phyloP scores from a whole-genome alignment of 495 filamentous ascomycete species.

The Tuber indicum region DNA sequence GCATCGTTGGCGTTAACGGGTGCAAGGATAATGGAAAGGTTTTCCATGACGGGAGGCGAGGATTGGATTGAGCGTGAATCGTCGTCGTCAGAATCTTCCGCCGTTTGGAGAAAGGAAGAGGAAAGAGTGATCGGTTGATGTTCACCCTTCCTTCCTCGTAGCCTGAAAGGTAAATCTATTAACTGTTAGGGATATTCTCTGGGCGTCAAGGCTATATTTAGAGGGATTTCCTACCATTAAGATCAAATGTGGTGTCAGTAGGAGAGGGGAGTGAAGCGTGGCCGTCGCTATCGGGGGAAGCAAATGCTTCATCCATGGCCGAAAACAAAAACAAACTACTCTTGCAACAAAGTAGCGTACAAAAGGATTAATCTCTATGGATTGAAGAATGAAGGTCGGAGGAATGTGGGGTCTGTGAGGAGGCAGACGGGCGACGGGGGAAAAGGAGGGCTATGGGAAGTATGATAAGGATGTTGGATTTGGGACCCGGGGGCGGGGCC shows the following conservation, averaged over 20 bases:
- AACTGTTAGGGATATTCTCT: neutral
- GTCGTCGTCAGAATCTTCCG: slow-evolving; percentile 14
- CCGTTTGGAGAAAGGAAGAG: slow-evolving; percentile 23
- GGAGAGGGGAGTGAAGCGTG: slow-evolving; percentile 40
- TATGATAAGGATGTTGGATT: neutral
- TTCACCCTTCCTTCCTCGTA: slow-evolving; percentile 12
- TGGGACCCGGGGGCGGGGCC: neutral
- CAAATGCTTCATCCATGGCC: slow-evolving; percentile 38
- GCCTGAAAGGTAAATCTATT: slow-evolving; percentile 23
- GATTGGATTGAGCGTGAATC: slow-evolving; percentile 15
- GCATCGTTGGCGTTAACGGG: slow-evolving; percentile 18
- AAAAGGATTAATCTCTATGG: neutral
- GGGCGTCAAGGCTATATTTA: neutral
- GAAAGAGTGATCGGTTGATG: slow-evolving; percentile 11
- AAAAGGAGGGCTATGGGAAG: neutral
- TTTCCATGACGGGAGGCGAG: slow-evolving; percentile 12
- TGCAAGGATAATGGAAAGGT: slow-evolving; percentile 13
- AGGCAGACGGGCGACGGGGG: neutral
- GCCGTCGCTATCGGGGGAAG: slow-evolving; percentile 41
- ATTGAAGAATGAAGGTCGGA: neutral
- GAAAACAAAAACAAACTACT: slow-evolving; percentile 12
- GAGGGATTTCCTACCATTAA: slow-evolving; percentile 24
- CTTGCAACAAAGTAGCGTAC: neutral
- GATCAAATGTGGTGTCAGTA: slow-evolving; percentile 38
- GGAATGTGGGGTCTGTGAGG: neutral